phyloP scores from a whole-genome alignment of 371 early-diverging fungal genomes.

The Mucor piriformis region DNA sequence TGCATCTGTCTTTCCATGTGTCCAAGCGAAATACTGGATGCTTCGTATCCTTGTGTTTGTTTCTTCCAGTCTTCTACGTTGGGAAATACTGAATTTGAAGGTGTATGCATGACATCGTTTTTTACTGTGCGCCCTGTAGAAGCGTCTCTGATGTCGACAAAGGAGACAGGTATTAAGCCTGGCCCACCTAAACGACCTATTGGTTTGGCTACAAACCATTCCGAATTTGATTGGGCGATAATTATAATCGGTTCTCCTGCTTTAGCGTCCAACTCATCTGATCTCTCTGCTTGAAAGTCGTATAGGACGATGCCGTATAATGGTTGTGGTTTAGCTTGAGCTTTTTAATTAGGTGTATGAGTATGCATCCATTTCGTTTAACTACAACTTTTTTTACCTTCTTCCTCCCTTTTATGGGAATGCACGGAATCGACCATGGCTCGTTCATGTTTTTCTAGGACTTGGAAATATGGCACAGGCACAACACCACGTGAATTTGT shows the following conservation, averaged over 20 bases:
- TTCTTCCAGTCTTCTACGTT: slow-evolving; percentile 80
- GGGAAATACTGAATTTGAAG: slow-evolving; percentile 57
- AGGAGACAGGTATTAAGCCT: slow-evolving; percentile 77
- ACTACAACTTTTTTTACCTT: no score
- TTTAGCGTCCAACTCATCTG: slow-evolving; percentile 70
- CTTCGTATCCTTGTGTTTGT: slow-evolving; percentile 62
- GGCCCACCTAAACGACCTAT: slow-evolving; percentile 64
- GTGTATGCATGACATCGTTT: slow-evolving; percentile 51
- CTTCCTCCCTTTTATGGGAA: slow-evolving; percentile 1
- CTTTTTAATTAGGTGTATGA: not conserved
- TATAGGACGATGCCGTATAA: slow-evolving; percentile 71
- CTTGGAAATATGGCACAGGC: slow-evolving; percentile 76
- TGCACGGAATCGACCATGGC: slow-evolving; percentile 17
- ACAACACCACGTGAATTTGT: slow-evolving; percentile 76
- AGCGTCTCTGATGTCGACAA: slow-evolving; percentile 69
- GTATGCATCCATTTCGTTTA: no score
- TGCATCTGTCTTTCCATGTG: slow-evolving; percentile 32
- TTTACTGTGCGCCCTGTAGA: slow-evolving; percentile 17
- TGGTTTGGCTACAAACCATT: slow-evolving; percentile 81
- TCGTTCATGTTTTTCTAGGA: slow-evolving; percentile 55
- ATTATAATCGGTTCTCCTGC: slow-evolving; percentile 72
- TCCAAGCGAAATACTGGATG: slow-evolving; percentile 59
- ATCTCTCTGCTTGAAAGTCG: slow-evolving; percentile 71
- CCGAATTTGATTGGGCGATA: slow-evolving; percentile 75
- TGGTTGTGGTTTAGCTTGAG: slow-evolving; percentile 13